Percentiles rank a stretch among this genome's conserved stretches.
phyloP scores from a whole-genome alignment of 2,329 filamentous ascomycete species.

The Colletotrichum brevisporum region DNA sequence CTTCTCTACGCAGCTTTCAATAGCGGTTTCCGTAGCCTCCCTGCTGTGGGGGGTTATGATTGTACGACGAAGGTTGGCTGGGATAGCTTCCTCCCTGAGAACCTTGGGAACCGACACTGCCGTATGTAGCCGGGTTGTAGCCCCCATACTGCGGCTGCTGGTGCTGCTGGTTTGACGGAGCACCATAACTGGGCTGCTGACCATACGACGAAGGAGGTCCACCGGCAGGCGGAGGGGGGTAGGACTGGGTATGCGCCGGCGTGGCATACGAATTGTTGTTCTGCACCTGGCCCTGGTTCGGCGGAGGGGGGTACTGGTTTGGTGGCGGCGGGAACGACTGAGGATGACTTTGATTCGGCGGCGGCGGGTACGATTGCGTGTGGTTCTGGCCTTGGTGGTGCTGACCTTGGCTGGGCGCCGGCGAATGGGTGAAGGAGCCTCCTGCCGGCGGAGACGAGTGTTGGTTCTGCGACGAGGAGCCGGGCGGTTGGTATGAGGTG shows the following conservation, averaged over 20 bases:
- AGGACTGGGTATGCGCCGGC: slow-evolving; percentile 41
- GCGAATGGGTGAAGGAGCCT: slow-evolving; percentile 47
- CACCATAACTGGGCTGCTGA: slow-evolving; percentile 39
- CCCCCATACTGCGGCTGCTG: slow-evolving; percentile 41
- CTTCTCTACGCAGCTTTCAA: slow-evolving; percentile 20
- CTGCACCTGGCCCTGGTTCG: slow-evolving; percentile 40
- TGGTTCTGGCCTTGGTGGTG: slow-evolving; percentile 32
- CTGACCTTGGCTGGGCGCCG: slow-evolving; percentile 44
- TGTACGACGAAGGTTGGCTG: slow-evolving; percentile 45
- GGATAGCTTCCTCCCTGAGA: slow-evolving; percentile 52
- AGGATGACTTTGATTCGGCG: slow-evolving; percentile 38
- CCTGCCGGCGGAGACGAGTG: slow-evolving; percentile 48
- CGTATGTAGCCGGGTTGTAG: slow-evolving; percentile 50
- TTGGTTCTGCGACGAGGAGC: slow-evolving; percentile 43
- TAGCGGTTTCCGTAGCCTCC: slow-evolving; percentile 39
- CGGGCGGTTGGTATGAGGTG: slow-evolving; percentile 67
- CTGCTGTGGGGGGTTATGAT: slow-evolving; percentile 41
- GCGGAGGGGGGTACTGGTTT: slow-evolving; percentile 37
- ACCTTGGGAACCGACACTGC: slow-evolving; percentile 45
- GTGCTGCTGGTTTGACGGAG: slow-evolving; percentile 40
- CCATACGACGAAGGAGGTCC: slow-evolving; percentile 37
- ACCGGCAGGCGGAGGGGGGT: slow-evolving; percentile 41
- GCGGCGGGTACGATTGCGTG: slow-evolving; percentile 42
- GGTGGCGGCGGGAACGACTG: slow-evolving; percentile 42
- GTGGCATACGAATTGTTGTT: slow-evolving; percentile 39